A percentile compares a stretch with the other conserved stretches of the same genome.
phyloP scores from a whole-genome alignment of 768 basidiomycete species.

The Dendrothele bispora region DNA sequence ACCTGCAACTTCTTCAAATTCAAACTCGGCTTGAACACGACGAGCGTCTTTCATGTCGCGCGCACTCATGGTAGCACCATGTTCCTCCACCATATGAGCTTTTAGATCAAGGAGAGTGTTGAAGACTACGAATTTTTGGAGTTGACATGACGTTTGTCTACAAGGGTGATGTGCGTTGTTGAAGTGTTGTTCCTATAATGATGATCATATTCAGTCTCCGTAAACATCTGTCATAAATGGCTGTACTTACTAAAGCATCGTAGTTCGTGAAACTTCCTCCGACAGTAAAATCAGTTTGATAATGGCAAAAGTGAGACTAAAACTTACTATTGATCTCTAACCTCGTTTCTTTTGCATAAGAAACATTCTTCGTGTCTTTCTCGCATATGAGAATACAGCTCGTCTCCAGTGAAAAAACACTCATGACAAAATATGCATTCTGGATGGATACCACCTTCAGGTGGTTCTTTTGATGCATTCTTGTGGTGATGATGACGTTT shows the following conservation, averaged over 20 bases:
- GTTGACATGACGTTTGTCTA: conserved; percentile 67
- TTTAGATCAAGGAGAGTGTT: conserved; percentile 83
- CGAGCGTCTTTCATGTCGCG: conserved; percentile 69
- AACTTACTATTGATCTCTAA: conserved; percentile 83
- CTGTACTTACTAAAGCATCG: conserved; percentile 61
- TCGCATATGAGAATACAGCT: conserved; percentile 91
- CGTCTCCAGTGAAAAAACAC: conserved; percentile 92
- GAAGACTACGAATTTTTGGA: conserved; percentile 95
- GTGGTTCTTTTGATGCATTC: conserved; percentile 47
- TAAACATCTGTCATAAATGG: not conserved
- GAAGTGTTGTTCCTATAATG: conserved; percentile 77
- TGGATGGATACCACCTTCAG: conserved; percentile 76
- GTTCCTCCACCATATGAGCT: conserved; percentile 87
- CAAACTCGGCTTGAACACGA: conserved; percentile 13
- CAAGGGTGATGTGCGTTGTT: conserved; percentile 78
- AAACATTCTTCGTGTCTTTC: conserved; percentile 96
- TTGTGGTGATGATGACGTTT: conserved; percentile 28
- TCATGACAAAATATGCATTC: conserved; percentile 89
- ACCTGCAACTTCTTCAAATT: conserved; percentile 25
- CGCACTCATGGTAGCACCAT: conserved; percentile 71
- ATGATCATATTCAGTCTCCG: no score
- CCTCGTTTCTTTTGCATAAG: conserved; percentile 81
- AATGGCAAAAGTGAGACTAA: not conserved
- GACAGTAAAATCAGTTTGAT: not conserved
- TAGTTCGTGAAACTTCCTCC: conserved; percentile 75